Percentiles rank a stretch among this genome's conserved stretches.
phyloP scores from a whole-genome alignment of 495 filamentous ascomycete genomes.

The Penicillium paradoxum region DNA sequence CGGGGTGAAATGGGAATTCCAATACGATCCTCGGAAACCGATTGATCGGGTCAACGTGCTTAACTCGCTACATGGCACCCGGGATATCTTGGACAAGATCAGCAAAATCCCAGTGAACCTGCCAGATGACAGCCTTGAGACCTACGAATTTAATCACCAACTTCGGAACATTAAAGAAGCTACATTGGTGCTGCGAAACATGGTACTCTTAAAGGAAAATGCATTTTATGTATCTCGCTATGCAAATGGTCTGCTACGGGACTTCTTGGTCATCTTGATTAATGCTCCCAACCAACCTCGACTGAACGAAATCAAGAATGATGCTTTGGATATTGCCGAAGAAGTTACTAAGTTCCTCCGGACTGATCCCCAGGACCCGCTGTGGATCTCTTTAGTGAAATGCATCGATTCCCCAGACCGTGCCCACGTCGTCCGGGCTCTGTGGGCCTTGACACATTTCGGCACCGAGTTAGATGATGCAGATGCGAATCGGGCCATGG shows the following conservation, averaged over 20 bases:
- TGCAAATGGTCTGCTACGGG: constrained; percentile 59
- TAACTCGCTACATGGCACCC: constrained; percentile 59
- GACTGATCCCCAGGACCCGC: constrained; percentile 64
- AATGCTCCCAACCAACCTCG: constrained; percentile 70
- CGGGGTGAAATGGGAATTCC: constrained; percentile 73
- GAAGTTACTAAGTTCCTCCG: constrained; percentile 76
- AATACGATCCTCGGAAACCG: constrained; percentile 55
- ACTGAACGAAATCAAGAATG: constrained; percentile 82
- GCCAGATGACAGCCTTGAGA: constrained; percentile 64
- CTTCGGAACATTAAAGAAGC: constrained; percentile 80
- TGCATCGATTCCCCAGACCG: constrained; percentile 73
- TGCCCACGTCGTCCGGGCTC: constrained; percentile 76
- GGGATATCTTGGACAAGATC: constrained; percentile 67
- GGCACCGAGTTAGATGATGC: constrained; percentile 75
- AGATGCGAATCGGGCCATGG: constrained; percentile 59
- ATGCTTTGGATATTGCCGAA: constrained; percentile 88
- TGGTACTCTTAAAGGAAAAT: constrained; percentile 86
- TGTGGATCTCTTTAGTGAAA: constrained; percentile 69
- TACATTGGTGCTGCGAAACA: constrained; percentile 82
- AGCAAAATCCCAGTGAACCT: constrained; percentile 51
- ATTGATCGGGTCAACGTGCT: constrained; percentile 64
- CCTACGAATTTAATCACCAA: constrained; percentile 63
- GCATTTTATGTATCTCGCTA: constrained; percentile 73
- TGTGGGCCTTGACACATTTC: constrained; percentile 82
- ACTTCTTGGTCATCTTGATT: constrained; percentile 75